phyloP scores from a whole-genome alignment of 2,329 filamentous ascomycete species.

The Thelonectria discophora region DNA sequence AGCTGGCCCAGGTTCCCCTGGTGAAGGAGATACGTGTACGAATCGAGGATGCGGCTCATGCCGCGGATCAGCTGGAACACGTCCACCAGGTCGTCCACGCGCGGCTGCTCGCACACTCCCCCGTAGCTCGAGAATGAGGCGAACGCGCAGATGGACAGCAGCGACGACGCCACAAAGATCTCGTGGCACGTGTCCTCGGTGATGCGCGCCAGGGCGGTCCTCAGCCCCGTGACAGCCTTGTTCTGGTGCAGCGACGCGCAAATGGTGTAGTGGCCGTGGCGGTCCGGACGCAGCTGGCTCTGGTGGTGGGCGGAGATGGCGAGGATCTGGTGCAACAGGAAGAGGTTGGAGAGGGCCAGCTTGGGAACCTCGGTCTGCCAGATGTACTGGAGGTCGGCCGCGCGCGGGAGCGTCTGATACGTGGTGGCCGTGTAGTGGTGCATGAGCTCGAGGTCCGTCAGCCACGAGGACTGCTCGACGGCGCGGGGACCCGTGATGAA shows the following conservation, averaged over 20 bases:
- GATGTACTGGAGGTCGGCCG: slow-evolving; percentile 38
- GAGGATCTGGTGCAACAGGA: slow-evolving; percentile 46
- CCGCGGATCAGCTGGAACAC: slow-evolving; percentile 45
- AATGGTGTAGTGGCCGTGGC: slow-evolving; percentile 36
- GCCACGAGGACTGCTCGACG: slow-evolving; percentile 40
- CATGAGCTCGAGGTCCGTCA: slow-evolving; percentile 49
- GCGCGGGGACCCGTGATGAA: slow-evolving; percentile 32
- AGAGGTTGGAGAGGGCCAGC: slow-evolving; percentile 41
- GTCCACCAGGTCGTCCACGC: slow-evolving; percentile 45
- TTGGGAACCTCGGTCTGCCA: slow-evolving; percentile 45
- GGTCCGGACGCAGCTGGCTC: slow-evolving; percentile 39
- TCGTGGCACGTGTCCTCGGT: slow-evolving; percentile 45
- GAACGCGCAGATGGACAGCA: slow-evolving; percentile 46
- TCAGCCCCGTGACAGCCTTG: slow-evolving; percentile 44
- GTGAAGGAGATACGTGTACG: slow-evolving; percentile 30
- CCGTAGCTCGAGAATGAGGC: slow-evolving; percentile 37
- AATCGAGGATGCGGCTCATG: slow-evolving; percentile 44
- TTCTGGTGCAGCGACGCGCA: slow-evolving; percentile 47
- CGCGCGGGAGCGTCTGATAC: slow-evolving; percentile 44
- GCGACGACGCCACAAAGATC: slow-evolving; percentile 45
- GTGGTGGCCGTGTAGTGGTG: slow-evolving; percentile 47
- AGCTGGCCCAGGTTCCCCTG: slow-evolving; percentile 10
- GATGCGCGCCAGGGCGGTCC: slow-evolving; percentile 38
- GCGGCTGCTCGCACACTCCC: slow-evolving; percentile 29
- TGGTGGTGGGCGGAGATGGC: slow-evolving; percentile 45